Evolutionary conservation across 2,329 filamentous ascomycete species (phyloP).

Genomic region (Aaosphaeria arxii): DNA sequence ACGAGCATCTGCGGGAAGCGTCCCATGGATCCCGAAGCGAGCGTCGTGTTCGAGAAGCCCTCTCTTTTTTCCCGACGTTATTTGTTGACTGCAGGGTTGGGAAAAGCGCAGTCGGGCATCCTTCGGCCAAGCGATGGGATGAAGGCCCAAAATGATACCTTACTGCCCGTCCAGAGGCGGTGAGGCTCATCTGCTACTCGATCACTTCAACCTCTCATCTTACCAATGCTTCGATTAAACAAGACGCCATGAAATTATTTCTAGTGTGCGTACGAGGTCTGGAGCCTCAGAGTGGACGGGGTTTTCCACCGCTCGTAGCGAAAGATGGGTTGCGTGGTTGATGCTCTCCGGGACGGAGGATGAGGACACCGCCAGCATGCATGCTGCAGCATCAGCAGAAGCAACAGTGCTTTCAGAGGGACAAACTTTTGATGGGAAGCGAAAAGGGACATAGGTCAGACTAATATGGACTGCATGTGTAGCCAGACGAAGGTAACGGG

Average conservation of each 20-base stretch:
- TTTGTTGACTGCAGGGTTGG: constrained; percentile 57
- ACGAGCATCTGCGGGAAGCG: too few species aligned
- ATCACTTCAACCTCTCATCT: too few species aligned
- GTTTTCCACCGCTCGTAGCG: too few species aligned
- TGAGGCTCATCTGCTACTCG: constrained; percentile 2
- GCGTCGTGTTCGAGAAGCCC: constrained; percentile 49
- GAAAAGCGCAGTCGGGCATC: constrained; percentile 57
- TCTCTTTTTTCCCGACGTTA: constrained; percentile 43
- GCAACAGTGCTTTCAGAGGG: constrained; percentile 43
- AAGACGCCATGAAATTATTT: too few species aligned
- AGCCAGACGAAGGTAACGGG: not conserved
- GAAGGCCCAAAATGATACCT: constrained; percentile 39
- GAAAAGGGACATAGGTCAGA: constrained; percentile 66
- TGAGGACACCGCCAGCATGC: constrained; percentile 37
- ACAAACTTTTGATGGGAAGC: constrained; percentile 58
- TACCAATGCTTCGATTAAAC: too few species aligned
- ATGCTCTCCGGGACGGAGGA: constrained; percentile 67
- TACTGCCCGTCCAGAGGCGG: constrained; percentile 23
- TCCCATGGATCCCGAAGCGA: constrained; percentile 5
- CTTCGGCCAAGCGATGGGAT: constrained; percentile 43
- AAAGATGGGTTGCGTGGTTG: constrained; percentile 39
- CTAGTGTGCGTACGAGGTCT: too few species aligned
- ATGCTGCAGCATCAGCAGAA: constrained; percentile 53
- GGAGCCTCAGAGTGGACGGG: too few species aligned
- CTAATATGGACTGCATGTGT: not conserved